phyloP scores from a whole-genome alignment of 495 filamentous ascomycete species.

The Amphirosellinia nigrospora region DNA sequence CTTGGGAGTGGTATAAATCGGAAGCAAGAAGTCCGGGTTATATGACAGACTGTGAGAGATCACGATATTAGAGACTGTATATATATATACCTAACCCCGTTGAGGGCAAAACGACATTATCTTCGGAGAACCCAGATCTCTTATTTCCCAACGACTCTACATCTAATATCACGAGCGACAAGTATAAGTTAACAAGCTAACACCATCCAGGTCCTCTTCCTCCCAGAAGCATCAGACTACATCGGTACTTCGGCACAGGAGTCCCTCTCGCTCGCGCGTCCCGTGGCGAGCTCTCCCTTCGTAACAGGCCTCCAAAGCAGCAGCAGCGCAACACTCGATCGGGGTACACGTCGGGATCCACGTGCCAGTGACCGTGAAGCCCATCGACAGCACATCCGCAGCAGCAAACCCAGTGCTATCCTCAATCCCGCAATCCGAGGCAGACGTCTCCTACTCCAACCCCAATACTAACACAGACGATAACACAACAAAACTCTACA shows the following conservation, averaged over 20 bases:
- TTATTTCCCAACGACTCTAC: neutral
- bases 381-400: neutral
- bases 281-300: conserved; percentile 62
- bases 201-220: conserved; percentile 72
- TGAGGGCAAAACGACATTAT: too few species aligned
- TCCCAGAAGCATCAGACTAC: conserved; percentile 93
- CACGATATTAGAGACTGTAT: too few species aligned
- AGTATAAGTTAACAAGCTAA: neutral
- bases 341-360: conserved; percentile 91
- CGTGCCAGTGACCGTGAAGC: conserved; percentile 63
- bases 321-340: conserved; percentile 63
- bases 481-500: conserved; percentile 45
- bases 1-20: too few species aligned
- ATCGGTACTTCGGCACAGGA: conserved; percentile 71
- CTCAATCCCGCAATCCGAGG: conserved; percentile 24
- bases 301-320: conserved; percentile 72
- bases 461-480: neutral
- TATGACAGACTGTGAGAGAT: too few species aligned
- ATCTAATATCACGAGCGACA: neutral
- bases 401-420: conserved; percentile 21
- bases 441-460: neutral
- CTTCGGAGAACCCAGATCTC: neutral
- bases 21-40: too few species aligned
- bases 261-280: conserved; percentile 67
- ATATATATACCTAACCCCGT: too few species aligned